Evolutionary conservation across 164 flowering plant species (phyloP), one percentile per base, ranked within the genome.

Genomic region (Kingdonia uniflora): DNA sequence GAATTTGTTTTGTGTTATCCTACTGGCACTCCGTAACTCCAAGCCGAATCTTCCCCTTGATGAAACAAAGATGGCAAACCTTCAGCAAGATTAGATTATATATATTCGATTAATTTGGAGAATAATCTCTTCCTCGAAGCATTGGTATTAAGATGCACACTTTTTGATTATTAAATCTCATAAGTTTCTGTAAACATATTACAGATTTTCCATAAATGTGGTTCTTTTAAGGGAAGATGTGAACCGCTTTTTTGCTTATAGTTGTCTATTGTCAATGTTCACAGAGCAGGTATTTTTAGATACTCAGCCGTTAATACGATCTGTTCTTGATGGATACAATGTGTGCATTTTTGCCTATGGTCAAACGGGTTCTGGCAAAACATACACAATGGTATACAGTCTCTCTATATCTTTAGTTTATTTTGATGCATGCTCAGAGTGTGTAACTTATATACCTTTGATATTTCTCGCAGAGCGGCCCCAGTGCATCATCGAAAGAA

Each of bases 331-430:
- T 76, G 98, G 98, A 20, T 92, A 68, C 65, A 88, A 86, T 69
- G 96, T 92, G 0, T 92, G 98, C 68, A 92, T 92, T 19, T 88
- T 92, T 74, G 96, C 98, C 2, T 88, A 88, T 73, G 98, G 98
- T 49, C 98, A 92, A 75, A 92, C 98, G 56, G 97, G 97, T 22
- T 91, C 96, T 2, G 97, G 96, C 53, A 91, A 91, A 65, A 87
- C 96, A 4, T 84, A 85, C 51, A 92, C 98, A 26, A 88, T 92
- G 98, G 96, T 92, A 68, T 46, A 64, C 29, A 15, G 3, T 25
- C 23, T 22, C 29, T 48, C 24, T 44, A 15, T 63, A 41, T 8
- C 8, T 29, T 3, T 29, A 29, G 5, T 25, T 49, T 14, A 15
- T 14, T 2, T 43, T 52, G 19, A 15, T 25, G 19, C 25, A 29